Evolutionary conservation across 129 eudicot species (phyloP), one percentile per base, ranked within the genome.

Genomic region (Flaveria bidentis): DNA sequence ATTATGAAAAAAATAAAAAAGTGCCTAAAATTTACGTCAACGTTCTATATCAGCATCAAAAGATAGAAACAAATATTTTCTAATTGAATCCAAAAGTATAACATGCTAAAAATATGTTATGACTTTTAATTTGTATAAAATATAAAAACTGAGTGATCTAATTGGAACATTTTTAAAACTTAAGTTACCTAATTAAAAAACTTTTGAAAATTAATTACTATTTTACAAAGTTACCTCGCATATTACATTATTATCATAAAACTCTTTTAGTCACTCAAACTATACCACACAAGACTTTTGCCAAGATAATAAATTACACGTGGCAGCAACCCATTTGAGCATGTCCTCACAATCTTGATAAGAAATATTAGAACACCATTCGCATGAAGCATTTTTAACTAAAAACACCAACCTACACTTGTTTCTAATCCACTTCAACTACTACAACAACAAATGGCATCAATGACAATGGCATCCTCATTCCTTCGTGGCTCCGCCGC

Each of bases 391-490:
- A 58, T n/a, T 42, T 79, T 20, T 55, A 80, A 63, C 77, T 74
- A 77, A 55, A 71, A 68, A 64, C 23, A 64, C 7, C 85, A 71
- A 62, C 42, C 68, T 6, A 66, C 58, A 61, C 64, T 55, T 42
- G 75, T 72, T 74, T 9, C 70, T 22, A 57, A 72, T 44, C 83
- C 74, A 72, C 77, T 51, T 28, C 60, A 20, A 49, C 55, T 13
- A n/a, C 79, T 64, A 45, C 77, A 79, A n/a, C 79, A 73, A 45
- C 77, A 79, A 85, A 89, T 89, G 96, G 94, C 96, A 58, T 88
- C 98, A 81, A 69, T 91, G 82, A 78, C 96, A 66, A 86, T 90
- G 88, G 79, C 90, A 70, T 71, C 98, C 69, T 76, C 94, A 66
- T 85, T 92, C 87, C 84, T 90, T 17, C 80, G 92, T 20, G 86